phyloP scores from a whole-genome alignment of 2,329 filamentous ascomycete genomes.

The Colletotrichum sp. region DNA sequence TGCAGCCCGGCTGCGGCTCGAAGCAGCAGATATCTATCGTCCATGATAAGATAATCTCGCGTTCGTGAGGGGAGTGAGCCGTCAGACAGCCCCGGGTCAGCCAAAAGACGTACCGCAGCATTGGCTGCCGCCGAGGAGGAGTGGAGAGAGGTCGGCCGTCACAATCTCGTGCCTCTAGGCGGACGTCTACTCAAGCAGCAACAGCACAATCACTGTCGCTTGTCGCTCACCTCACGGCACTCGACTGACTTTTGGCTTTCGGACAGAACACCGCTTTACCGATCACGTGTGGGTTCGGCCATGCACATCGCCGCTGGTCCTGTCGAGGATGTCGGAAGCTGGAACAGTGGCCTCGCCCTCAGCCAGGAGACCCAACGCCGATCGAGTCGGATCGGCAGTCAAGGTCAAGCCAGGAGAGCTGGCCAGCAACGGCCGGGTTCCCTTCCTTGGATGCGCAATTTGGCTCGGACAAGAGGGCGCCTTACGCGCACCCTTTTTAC shows the following conservation, averaged over 20 bases:
- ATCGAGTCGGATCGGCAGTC: background rate
- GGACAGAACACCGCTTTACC: background rate
- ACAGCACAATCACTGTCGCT: background rate
- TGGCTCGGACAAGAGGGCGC: background rate
- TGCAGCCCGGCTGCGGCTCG: background rate
- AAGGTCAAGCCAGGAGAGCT: background rate
- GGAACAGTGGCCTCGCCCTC: background rate
- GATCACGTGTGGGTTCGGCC: slow-evolving; percentile 5
- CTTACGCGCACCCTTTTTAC: background rate
- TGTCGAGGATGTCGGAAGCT: background rate
- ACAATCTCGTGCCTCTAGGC: background rate
- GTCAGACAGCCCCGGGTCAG: background rate
- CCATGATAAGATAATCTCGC: background rate
- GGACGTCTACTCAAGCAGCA: background rate
- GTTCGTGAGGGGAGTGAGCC: background rate
- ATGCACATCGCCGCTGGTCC: background rate
- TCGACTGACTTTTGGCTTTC: background rate
- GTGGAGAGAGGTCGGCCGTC: background rate
- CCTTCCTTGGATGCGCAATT: background rate
- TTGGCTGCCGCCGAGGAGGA: background rate
- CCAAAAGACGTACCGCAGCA: background rate
- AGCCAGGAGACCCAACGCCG: background rate
- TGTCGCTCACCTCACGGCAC: background rate
- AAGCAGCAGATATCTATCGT: background rate
- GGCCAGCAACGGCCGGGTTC: background rate